These are phyloP conservation scores for Magnolia officinalis DNA, from an alignment of 164 flowering plant species.

Conservation along the genomic window DNA sequence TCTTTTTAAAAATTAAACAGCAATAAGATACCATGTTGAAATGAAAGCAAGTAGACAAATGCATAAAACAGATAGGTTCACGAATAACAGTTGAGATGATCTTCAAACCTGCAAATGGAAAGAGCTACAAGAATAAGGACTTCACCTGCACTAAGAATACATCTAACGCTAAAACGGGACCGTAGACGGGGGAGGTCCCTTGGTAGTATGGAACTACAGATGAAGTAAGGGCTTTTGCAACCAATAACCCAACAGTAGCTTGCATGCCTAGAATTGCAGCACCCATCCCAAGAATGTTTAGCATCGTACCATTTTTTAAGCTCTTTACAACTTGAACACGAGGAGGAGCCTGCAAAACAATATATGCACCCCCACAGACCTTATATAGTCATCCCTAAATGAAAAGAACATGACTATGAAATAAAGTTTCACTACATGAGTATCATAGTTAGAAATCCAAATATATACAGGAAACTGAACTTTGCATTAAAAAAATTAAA, in stretches of 20 bases:
- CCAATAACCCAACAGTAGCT: slow-evolving; percentile 91
- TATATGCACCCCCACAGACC: not conserved
- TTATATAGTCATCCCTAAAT: too few species aligned
- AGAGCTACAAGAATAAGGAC: not conserved
- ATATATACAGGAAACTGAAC: too few species aligned
- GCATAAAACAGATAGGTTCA: not conserved
- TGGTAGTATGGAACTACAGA: slow-evolving; percentile 82
- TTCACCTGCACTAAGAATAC: slow-evolving; percentile 95
- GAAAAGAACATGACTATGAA: too few species aligned
- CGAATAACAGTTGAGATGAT: not conserved
- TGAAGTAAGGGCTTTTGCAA: slow-evolving; percentile 91
- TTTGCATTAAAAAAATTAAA: too few species aligned
- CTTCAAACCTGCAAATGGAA: not conserved
- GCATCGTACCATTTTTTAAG: slow-evolving; percentile 70
- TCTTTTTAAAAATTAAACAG: not conserved
- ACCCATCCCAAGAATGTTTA: slow-evolving; percentile 93
- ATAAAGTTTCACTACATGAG: too few species aligned
- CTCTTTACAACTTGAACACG: slow-evolving; percentile 92
- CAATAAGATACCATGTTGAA: not conserved
- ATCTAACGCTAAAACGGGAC: slow-evolving; percentile 93
- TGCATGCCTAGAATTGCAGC: slow-evolving; percentile 96
- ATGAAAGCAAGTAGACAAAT: not conserved
- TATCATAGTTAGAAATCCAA: too few species aligned
- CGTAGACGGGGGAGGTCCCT: slow-evolving; percentile 69
- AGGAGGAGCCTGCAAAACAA: slow-evolving; percentile 79